Evolutionary conservation across 2,329 filamentous ascomycete genomes (phyloP), one percentile per base, ranked within the genome.

Genomic region (Calonectria montana): DNA sequence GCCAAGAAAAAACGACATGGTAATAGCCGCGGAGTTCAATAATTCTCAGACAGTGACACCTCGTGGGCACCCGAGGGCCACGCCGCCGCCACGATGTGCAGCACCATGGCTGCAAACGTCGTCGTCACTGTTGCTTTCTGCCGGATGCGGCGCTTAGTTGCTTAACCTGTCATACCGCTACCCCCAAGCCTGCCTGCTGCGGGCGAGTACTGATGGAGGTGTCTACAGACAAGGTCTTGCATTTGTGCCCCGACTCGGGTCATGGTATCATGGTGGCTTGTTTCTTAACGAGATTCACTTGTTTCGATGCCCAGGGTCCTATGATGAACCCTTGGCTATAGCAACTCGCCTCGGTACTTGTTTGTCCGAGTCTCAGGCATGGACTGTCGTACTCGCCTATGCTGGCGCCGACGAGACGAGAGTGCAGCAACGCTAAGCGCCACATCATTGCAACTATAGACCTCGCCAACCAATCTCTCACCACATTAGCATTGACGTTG

Each of bases 31-130:
- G 57, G 65, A 68, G 43, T 15, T 61, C 66, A 68, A 41, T 73
- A 65, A 61, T 67, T 71, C 74, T 74, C 73, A 71, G 63, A 63
- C 74, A 66, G 67, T 77, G 71, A 75, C 71, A 72, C 69, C 63
- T 78, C 35, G 66, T 74, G 67, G 68, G 65, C 63, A 69, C 55
- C 53, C 35, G 62, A 69, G 59, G 43, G 48, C 57, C 64, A 39
- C 53, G 50, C 63, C 43, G 64, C 50, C 66, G 62, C 50, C 47
- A 66, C 47, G 62, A 39, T 41, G 73, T 37, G 61, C 69, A 27
- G 67, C 57, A 59, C 53, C 53, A 72, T 63, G 27, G 45, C 53
- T 59, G 73, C 45, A 66, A 67, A 35, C 62, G 13, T 41, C 15
- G 13, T 41, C 15, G 31, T 43, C 21, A 43, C 23, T 27, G 41